Evolutionary conservation across 805 yeast species (phyloP).

Genomic region (Maudiozyma barnettii): DNA sequence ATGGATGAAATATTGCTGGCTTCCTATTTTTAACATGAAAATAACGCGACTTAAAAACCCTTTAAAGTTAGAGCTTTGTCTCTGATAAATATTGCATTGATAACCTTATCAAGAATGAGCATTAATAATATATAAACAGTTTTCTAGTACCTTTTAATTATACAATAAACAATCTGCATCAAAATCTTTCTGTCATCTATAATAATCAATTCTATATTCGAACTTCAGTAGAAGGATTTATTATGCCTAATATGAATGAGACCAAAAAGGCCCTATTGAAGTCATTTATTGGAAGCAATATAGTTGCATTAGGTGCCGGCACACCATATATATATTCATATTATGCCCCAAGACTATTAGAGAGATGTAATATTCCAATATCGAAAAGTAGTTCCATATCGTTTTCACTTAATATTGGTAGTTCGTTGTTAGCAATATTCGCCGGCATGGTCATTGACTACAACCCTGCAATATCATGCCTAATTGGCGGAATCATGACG

Average conservation of each 20-base stretch:
- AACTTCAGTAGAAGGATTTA: no score
- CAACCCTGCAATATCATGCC: slow-evolving; percentile 40
- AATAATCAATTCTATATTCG: no score
- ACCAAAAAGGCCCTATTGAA: neutral
- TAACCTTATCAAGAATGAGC: no score
- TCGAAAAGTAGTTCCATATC: slow-evolving; percentile 58
- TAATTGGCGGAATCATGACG: slow-evolving; percentile 46
- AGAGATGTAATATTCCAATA: slow-evolving; percentile 46
- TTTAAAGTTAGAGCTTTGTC: no score
- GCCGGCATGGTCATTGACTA: slow-evolving; percentile 62
- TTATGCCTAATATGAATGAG: neutral
- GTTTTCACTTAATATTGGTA: slow-evolving; percentile 51
- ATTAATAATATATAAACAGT: no score
- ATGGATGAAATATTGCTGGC: neutral
- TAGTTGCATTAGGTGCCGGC: slow-evolving; percentile 61
- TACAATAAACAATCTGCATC: no score
- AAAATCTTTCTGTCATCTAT: no score
- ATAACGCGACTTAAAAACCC: neutral
- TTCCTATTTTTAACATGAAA: neutral
- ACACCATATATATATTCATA: slow-evolving; percentile 68
- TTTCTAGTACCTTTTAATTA: no score
- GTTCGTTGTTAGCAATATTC: slow-evolving; percentile 58
- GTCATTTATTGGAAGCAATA: slow-evolving; percentile 25
- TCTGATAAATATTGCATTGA: no score
- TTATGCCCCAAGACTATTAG: slow-evolving; percentile 64